Base-by-base conservation (phyloP, 768 basidiomycete species). In the Phlegmacium glaucopus region DNA sequence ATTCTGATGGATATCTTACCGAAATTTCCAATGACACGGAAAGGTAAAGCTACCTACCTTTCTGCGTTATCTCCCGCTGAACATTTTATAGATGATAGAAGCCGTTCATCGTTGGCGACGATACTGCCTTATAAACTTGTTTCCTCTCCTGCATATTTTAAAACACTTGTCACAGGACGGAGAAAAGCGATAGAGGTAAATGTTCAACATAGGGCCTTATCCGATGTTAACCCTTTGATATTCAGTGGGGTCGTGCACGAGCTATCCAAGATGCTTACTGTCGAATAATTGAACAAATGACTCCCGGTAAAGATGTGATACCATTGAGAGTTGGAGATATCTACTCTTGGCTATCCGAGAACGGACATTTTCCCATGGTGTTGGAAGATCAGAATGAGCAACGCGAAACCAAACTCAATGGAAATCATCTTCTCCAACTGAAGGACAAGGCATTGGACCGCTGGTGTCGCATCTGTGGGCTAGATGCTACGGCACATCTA, bases 171-270 rank as follows among this genome's bases (percentile, higher is more conserved):
- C 15, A 42, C 65, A 26, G 79, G 79, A 16, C 66, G 78, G 46
- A 65, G 72, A 45, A 78, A 79, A 58, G 77, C 77, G 4, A 76
- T 80, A 11, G 76, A 78, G 62, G 78, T 77, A 53, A 47, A 63
- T 45, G 30, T 27, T 13, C 22, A 22, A 22, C 3, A 22, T 22
- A n/a, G 7, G 12, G 26, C 44, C 4, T 29, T 27, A 17, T 40
- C 44, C 28, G 32, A 29, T 34, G 16, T 37, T 47, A 27, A 40
- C 34, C 15, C 53, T 11, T 41, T 9, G 5, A 11, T 34, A 30
- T 9, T 11, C 42, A 80, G 79, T 78, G 76, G 75, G 67, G 68
- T 37, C 73, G 77, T 36, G 71, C 75, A 9, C 66, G 62, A 39
- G 75, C 74, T 34, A 61, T 79, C 39, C 70, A 65, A 42, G 65